These are phyloP conservation scores for Phanerochaete carnosa DNA, from an alignment of 768 basidiomycete species.

Conservation along the genomic window DNA sequence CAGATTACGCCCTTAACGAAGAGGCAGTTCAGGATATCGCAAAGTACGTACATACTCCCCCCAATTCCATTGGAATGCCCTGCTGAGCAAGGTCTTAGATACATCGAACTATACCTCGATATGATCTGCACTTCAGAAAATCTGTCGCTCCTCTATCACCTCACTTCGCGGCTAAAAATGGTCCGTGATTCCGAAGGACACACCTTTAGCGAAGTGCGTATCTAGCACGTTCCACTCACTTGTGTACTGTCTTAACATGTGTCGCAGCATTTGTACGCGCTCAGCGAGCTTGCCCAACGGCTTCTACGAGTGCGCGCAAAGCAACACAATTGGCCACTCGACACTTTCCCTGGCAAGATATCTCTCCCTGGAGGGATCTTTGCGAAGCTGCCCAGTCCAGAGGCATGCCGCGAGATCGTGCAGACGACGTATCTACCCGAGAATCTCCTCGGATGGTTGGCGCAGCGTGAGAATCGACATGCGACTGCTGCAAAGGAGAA, in stretches of 20 bases:
- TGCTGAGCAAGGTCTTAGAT: conserved; percentile 45
- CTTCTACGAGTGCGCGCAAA: conserved; percentile 71
- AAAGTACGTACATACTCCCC: conserved; percentile 48
- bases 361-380: conserved; percentile 82
- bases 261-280: conserved; percentile 76
- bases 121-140: conserved; percentile 77
- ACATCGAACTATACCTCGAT: conserved; percentile 85
- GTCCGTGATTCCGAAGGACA: conserved; percentile 76
- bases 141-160: conserved; percentile 75
- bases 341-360: conserved; percentile 78
- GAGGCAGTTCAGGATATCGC: conserved; percentile 76
- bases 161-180: conserved; percentile 82
- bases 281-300: conserved; percentile 87
- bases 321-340: conserved; percentile 67
- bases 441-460: conserved; percentile 54
- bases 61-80: background rate
- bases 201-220: conserved; percentile 62
- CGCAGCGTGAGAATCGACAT: conserved; percentile 35
- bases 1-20: conserved; percentile 72
- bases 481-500: conserved; percentile 38
- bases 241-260: background rate
- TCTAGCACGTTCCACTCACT: background rate
- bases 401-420: conserved; percentile 65
- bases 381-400: conserved; percentile 60
- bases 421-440: conserved; percentile 68